Base-by-base conservation (phyloP, 148 eudicot species). In the Cornus kousa region DNA sequence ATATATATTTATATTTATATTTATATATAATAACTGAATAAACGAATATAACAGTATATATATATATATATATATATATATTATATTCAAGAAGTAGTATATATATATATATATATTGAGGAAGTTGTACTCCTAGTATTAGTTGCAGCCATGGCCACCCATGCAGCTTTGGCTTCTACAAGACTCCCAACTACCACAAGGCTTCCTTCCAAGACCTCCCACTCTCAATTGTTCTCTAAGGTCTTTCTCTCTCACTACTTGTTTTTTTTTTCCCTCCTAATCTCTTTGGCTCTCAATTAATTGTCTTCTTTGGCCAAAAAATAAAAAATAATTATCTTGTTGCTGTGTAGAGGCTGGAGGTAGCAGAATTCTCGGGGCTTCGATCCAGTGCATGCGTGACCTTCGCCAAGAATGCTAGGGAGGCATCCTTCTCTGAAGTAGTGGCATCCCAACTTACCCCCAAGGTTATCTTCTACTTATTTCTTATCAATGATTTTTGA, bases 151-250 rank as follows among this genome's bases (percentile, higher is more conserved):
- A 86, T 94, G 98, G 94, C 92, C 46, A 82, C 97, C 77, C 89
- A 93, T 81, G 97, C 99, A 86, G 97, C 99, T 84, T 76, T 95
- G 73, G 97, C 99, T 77, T 87, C 97, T 74, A 86, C 99, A 72
- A 90, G 92, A 84, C 83, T 91, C 81, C 93, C 97, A 22, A 78
- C 91, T 16, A 88, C 70, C 83, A 81, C 95, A 5, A 87, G 89
- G 80, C 89, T 91, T 80, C 77, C 91, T 17, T 82, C 93, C 68
- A 93, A 92, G 86, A 77, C 73, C 68, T 66, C 91, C 70, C 89
- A 89, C 84, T 85, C 91, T 76, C 99, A 93, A 84, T 91, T 92
- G 89, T 82, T 83, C 80, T 69, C 88, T n/a, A 92, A 90, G 97
- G 97, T 96, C 53, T 28, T 71, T 40, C 67, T 33, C 67, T 53